Base-by-base conservation (phyloP, 345 rosid species). In the Mangifera indica region DNA sequence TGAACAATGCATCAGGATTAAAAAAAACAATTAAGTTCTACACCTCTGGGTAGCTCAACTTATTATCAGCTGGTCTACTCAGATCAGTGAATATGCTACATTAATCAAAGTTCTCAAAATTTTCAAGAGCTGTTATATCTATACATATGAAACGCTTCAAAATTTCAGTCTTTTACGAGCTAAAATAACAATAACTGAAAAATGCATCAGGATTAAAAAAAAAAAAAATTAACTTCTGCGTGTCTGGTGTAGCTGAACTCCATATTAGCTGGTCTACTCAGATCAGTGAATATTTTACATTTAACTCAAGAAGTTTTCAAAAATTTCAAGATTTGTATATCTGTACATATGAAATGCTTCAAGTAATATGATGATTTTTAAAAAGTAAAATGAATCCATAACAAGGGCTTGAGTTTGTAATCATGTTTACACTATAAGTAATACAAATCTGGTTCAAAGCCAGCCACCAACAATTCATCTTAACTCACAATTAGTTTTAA, bases 151-250 rank as follows among this genome's bases (percentile, higher is more conserved):
- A 62, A 9, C 10, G 25, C 14, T 62, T 40, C 42, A 10, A 62
- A n/a, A n/a, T n/a, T n/a, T n/a, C n/a, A 94, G 80, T 94, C 97
- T 80, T 92, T 90, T 2, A 81, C 86, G 62, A 94, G 97, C 97
- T 94, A 84, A 81, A 56, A 72, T 7, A 69, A 54, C 57, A 40
- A 44, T 34, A 34, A 51, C 25, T 40, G 2, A 13, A 10, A 32
- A 10, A 67, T 45, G 5, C 5, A 22, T 22, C 52, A 20, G n/a
- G 10, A 63, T 62, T 29, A 29, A 29, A 14, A 21, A 25, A 68
- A 68, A 26, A 52, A 44, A 20, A n/a, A n/a, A n/a, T 37, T 37
- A 37, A 37, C 1, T 37, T 37, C 42, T 37, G 0, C 42, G 7
- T 9, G 8, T 6, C 9, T 37, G 42, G 8, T n/a, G n/a, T n/a